These are phyloP conservation scores for Penicillium sp. DNA, from an alignment of 2,329 filamentous ascomycete genomes.

Conservation along the genomic window DNA sequence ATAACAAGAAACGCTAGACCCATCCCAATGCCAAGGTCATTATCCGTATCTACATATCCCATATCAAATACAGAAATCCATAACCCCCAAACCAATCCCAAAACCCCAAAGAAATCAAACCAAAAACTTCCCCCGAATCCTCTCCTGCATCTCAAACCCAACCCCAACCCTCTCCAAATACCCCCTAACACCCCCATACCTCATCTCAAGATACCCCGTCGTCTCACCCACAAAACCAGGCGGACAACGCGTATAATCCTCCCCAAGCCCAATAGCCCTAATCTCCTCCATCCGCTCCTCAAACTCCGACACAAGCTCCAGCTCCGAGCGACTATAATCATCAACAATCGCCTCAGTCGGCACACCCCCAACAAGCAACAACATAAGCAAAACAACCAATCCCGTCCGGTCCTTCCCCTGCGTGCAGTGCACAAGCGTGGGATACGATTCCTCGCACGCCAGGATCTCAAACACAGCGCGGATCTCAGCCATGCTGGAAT, in stretches of 20 bases:
- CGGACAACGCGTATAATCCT: slow-evolving; percentile 63
- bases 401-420: slow-evolving; percentile 83
- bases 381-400: slow-evolving; percentile 57
- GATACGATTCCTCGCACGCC: slow-evolving; percentile 46
- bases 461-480: slow-evolving; percentile 61
- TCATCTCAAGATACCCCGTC: slow-evolving; percentile 48
- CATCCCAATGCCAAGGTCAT: slow-evolving; percentile 5
- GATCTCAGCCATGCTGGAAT: slow-evolving; percentile 58
- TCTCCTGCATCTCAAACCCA: slow-evolving; percentile 36
- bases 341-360: slow-evolving; percentile 53
- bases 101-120: slow-evolving; percentile 9
- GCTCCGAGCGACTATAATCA: slow-evolving; percentile 63
- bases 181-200: slow-evolving; percentile 56
- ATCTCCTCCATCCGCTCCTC: slow-evolving; percentile 61
- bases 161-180: slow-evolving; percentile 62
- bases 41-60: slow-evolving; percentile 12
- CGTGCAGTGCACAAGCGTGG: slow-evolving; percentile 70
- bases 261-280: slow-evolving; percentile 58
- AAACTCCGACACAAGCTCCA: slow-evolving; percentile 53
- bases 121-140: slow-evolving; percentile 24
- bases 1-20: background rate
- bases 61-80: slow-evolving; percentile 8
- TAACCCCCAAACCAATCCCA: background rate
- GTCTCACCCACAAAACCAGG: slow-evolving; percentile 55
- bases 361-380: slow-evolving; percentile 53